Conservation (phyloP, 352 stramenopile genomes). For the Globisporangium nodosum region DNA sequence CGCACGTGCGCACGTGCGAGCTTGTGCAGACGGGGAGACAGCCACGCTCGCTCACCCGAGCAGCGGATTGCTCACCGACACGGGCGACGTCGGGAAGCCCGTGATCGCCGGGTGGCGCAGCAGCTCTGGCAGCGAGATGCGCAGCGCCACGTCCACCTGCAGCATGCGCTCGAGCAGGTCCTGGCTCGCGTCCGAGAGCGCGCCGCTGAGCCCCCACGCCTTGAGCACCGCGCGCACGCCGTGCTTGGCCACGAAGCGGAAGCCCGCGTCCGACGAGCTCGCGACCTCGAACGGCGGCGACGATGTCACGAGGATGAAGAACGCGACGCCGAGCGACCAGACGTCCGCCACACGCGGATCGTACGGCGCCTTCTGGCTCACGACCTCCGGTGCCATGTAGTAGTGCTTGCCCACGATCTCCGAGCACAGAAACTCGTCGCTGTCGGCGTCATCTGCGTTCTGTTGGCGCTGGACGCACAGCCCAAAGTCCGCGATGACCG, state of each 20-base stretch:
- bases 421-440: constrained; percentile 39
- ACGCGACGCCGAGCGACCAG: constrained; percentile 90
- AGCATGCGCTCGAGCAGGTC: constrained; percentile 78
- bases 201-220: constrained; percentile 42
- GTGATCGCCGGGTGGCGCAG: constrained; percentile 52
- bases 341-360: constrained; percentile 92
- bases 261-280: constrained; percentile 77
- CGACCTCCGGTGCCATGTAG: constrained; percentile 97
- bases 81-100: constrained; percentile 6
- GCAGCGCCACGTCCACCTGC: constrained; percentile 41
- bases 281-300: constrained; percentile 91
- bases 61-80: constrained; percentile 7
- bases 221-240: constrained; percentile 69
- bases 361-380: constrained; percentile 62
- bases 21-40: neutral
- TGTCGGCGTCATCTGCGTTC: constrained; percentile 16
- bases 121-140: constrained; percentile 61
- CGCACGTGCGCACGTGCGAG: neutral
- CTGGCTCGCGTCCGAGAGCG: constrained; percentile 44
- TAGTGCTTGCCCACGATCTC: constrained; percentile 90
- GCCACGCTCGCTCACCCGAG: neutral
- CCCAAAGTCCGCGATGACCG: constrained; percentile 68
- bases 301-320: constrained; percentile 94
- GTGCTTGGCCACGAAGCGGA: constrained; percentile 77
- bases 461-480: constrained; percentile 53